A percentile compares a stretch with the other conserved stretches of the same genome.
These are phyloP conservation scores for Gamarada debralockiae DNA, from an alignment of 495 filamentous ascomycete species.

Conservation along the genomic window DNA sequence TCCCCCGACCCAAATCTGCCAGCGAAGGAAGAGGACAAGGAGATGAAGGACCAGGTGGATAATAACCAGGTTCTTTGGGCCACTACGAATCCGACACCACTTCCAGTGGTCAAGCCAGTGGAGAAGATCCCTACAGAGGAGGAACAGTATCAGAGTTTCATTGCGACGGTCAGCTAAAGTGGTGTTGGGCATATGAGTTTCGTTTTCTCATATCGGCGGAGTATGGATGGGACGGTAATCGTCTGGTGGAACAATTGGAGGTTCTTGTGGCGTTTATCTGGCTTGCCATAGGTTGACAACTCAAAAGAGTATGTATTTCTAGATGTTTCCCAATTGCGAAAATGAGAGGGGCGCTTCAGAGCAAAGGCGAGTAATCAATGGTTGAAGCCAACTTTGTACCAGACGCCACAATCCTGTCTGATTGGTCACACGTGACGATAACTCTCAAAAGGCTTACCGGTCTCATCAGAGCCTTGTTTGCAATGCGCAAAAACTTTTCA, in stretches of 20 bases:
- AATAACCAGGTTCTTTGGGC: constrained; percentile 36
- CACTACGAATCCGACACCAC: constrained; percentile 29
- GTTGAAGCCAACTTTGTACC: too few relatives aligned
- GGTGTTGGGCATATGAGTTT: not conserved
- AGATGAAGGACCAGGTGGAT: constrained; percentile 12
- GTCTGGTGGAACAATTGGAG: not conserved
- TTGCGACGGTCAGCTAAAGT: constrained; percentile 20
- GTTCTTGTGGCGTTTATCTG: not conserved
- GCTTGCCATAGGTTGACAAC: not conserved
- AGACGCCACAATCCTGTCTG: too few relatives aligned
- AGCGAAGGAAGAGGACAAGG: constrained; percentile 19
- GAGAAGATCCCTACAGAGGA: constrained; percentile 34
- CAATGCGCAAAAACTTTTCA: too few relatives aligned
- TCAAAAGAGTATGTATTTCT: not conserved
- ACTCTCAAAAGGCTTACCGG: too few relatives aligned
- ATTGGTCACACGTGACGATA: too few relatives aligned
- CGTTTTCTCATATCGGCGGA: constrained; percentile 1
- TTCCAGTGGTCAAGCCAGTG: constrained; percentile 22
- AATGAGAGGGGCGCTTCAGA: too few relatives aligned
- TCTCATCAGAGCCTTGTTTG: too few relatives aligned
- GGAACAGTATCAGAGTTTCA: constrained; percentile 45
- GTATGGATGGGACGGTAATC: not conserved
- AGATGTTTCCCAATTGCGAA: too few relatives aligned
- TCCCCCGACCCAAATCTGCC: constrained; percentile 27
- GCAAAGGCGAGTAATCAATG: too few relatives aligned